These are phyloP conservation scores for Peronospora belbahrii DNA, from an alignment of 352 stramenopile species.

Conservation along the genomic window DNA sequence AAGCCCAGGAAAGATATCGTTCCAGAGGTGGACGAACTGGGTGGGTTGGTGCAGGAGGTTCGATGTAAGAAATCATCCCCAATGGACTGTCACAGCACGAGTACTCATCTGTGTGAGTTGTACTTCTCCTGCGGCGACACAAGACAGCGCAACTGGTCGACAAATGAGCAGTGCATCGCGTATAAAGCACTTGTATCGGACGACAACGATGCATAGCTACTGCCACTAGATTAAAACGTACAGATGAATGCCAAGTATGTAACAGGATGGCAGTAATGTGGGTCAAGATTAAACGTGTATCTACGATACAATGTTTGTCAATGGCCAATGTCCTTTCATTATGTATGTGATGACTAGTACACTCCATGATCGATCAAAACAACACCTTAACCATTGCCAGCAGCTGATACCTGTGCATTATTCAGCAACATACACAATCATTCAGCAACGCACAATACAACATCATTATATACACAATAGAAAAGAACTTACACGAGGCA, in stretches of 20 bases:
- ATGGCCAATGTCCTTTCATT: background rate
- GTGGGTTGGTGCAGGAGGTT: slow-evolving; percentile 75
- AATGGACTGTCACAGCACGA: slow-evolving; percentile 63
- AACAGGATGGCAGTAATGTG: slow-evolving; percentile 7
- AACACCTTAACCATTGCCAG: slow-evolving; percentile 80
- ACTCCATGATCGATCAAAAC: background rate
- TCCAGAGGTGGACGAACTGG: slow-evolving; percentile 72
- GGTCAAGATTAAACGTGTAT: too few relatives aligned
- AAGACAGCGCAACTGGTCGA: slow-evolving; percentile 53
- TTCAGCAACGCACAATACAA: background rate
- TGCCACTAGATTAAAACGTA: slow-evolving; percentile 2
- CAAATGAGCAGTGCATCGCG: slow-evolving; percentile 44
- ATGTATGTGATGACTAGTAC: background rate
- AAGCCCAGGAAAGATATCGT: slow-evolving; percentile 76
- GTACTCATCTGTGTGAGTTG: slow-evolving; percentile 70
- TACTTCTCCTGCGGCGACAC: slow-evolving; percentile 64
- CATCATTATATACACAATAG: background rate
- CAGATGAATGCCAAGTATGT: background rate
- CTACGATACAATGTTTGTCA: too few relatives aligned
- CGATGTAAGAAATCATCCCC: slow-evolving; percentile 59
- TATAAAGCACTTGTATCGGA: slow-evolving; percentile 32
- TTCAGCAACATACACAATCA: background rate
- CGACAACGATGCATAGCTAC: slow-evolving; percentile 21
- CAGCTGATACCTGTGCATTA: slow-evolving; percentile 58
- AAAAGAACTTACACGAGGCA: slow-evolving; percentile 83